A percentile compares a stretch with the other conserved stretches of the same genome.
These are phyloP conservation scores for Allomyces javanicus DNA, from an alignment of 192 early-diverging fungal genomes.

Conservation along the genomic window DNA sequence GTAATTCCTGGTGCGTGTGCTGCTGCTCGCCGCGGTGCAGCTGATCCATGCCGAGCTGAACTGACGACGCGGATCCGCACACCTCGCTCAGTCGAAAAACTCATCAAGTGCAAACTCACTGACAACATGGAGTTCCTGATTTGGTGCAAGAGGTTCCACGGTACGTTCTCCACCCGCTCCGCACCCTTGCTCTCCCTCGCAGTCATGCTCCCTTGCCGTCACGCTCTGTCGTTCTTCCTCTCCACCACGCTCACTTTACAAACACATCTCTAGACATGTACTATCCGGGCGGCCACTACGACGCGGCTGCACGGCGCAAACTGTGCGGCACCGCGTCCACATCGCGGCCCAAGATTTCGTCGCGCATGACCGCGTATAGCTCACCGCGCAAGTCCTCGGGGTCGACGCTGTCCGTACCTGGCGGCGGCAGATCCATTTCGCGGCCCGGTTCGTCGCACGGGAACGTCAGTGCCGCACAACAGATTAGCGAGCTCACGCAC, in stretches of 20 bases:
- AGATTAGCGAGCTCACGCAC: conserved; percentile 47
- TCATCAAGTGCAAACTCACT: conserved; percentile 2
- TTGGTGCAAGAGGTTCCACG: conserved; percentile 1
- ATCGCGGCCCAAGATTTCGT: conserved; percentile 1
- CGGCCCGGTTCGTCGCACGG: conserved; percentile 34
- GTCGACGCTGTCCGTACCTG: conserved; percentile 11
- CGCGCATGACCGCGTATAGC: background rate
- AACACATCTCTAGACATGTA: conserved; percentile 83
- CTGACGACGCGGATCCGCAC: background rate
- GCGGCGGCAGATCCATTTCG: conserved; percentile 3
- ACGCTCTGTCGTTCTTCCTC: background rate
- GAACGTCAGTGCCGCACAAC: conserved; percentile 51
- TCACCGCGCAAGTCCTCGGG: conserved; percentile 2
- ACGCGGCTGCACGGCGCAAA: conserved; percentile 31
- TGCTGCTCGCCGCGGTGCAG: too few species aligned
- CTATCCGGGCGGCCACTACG: conserved; percentile 64
- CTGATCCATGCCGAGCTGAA: conserved; percentile 1
- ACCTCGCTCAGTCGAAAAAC: conserved; percentile 2
- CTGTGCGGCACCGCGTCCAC: conserved; percentile 15
- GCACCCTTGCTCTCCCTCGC: conserved; percentile 1
- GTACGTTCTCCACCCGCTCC: conserved; percentile 1
- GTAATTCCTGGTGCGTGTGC: conserved; percentile 11
- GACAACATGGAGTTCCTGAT: conserved; percentile 3
- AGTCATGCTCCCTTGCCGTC: background rate
- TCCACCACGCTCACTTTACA: conserved; percentile 61